phyloP scores from a whole-genome alignment of 179 eudicot species.

The Amaranthus tricolor region DNA sequence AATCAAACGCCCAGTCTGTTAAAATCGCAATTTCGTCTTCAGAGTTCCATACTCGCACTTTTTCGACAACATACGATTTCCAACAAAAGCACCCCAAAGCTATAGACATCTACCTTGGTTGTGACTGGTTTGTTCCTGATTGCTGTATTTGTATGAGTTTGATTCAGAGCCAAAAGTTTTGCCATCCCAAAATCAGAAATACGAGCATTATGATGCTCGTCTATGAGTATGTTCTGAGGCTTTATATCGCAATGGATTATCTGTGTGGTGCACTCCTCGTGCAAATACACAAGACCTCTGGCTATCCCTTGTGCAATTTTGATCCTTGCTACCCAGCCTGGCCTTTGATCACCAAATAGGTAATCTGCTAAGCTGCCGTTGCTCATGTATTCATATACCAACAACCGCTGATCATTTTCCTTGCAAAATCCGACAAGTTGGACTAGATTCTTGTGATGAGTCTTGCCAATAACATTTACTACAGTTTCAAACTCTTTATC shows the following conservation, averaged over 20 bases:
- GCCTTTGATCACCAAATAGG: conserved; percentile 25
- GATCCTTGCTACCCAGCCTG: conserved; percentile 28
- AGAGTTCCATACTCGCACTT: conserved; percentile 10
- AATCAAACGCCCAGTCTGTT: conserved; percentile 31
- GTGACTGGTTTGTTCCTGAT: conserved; percentile 39
- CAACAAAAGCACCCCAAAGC: conserved; percentile 37
- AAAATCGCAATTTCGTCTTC: conserved; percentile 21
- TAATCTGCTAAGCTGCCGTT: conserved; percentile 33
- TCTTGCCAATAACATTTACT: conserved; percentile 36
- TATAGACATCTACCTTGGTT: conserved; percentile 41
- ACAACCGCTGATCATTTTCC: conserved; percentile 30
- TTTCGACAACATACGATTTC: conserved; percentile 37
- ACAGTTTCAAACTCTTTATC: conserved; percentile 29
- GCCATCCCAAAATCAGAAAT: conserved; percentile 43
- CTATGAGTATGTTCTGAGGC: conserved; percentile 46
- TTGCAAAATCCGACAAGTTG: conserved; percentile 30
- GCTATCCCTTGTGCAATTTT: conserved; percentile 29
- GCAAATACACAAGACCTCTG: conserved; percentile 36
- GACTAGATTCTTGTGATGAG: conserved; percentile 45
- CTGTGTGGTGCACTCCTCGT: conserved; percentile 39
- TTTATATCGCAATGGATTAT: conserved; percentile 50
- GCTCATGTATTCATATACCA: conserved; percentile 39
- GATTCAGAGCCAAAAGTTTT: conserved; percentile 31
- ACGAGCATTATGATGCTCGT: conserved; percentile 21
- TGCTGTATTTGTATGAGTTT: conserved; percentile 34